phyloP scores from a whole-genome alignment of 352 stramenopile genomes.

The Phytophthora melonis region DNA sequence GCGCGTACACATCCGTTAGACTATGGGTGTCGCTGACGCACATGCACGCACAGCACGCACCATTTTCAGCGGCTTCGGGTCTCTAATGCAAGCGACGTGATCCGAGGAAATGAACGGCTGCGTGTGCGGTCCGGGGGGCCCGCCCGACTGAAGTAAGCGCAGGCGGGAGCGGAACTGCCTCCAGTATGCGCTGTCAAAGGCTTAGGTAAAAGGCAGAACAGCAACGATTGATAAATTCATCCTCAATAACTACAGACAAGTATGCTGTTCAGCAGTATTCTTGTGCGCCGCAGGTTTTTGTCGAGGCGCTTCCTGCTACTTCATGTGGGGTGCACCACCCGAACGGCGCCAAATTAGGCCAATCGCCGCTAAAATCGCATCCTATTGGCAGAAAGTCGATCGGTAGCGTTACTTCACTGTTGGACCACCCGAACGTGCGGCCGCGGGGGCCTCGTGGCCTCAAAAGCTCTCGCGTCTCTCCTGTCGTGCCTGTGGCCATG shows the following conservation, averaged over 20 bases:
- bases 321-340: slow-evolving; percentile 7
- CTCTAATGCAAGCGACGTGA: slow-evolving; percentile 13
- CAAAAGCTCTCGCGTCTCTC: slow-evolving; percentile 28
- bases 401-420: neutral
- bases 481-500: slow-evolving; percentile 45
- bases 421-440: slow-evolving; percentile 27
- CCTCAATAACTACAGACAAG: neutral
- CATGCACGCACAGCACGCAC: slow-evolving; percentile 7
- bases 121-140: slow-evolving; percentile 11
- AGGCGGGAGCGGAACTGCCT: neutral
- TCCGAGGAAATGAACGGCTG: slow-evolving; percentile 27
- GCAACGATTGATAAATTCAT: neutral
- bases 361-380: neutral
- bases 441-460: slow-evolving; percentile 12
- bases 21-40: neutral
- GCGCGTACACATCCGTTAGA: slow-evolving; percentile 7
- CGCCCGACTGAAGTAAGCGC: neutral
- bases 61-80: slow-evolving; percentile 36
- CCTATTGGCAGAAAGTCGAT: neutral
- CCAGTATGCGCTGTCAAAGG: neutral
- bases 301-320: neutral
- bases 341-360: neutral
- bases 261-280: neutral
- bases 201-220: neutral
- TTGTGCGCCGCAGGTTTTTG: slow-evolving; percentile 2